Evolutionary conservation across 805 yeast genomes (phyloP), one percentile per base, ranked within the genome.

Genomic region (Lipomyces sp.): DNA sequence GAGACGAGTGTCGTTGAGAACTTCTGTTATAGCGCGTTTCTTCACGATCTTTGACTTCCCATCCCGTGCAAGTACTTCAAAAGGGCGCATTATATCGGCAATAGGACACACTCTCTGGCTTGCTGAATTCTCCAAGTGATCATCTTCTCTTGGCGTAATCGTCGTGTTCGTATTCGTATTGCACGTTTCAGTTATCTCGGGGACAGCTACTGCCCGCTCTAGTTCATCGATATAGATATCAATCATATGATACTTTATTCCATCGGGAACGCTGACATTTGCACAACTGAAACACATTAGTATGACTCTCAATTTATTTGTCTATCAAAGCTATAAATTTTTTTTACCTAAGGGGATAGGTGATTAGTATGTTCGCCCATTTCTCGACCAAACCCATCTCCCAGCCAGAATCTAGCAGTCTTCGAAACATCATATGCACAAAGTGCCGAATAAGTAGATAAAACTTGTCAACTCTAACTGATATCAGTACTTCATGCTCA

Each of bases 191-290:
- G 54, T 30, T 10, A 48, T 15, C 30, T 37, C 30, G 35, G 8
- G 18, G 29, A 13, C 60, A 13, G 48, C n/a, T 63, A 88, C 75
- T 1, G 88, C 84, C 69, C 83, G 83, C 74, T 90, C 97, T 66
- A 94, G 78, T 78, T 94, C 99, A 72, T 92, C 98, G 50, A 90
- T 77, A 75, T 86, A 87, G 5, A 95, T 86, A 78, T 95, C 98
- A 67, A 90, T 83, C 53, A 94, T 77, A 79, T 94, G 99, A 76
- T 90, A 86, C 18, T 97, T 88, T 61, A 95, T 83, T 32, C 95
- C 95, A 71, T 84, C 85, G 55, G 96, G 88, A 32, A 87, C 80
- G 69, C 84, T 83, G 5, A 62, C 35, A 30, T 66, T 58, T 34
- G 59, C 55, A 13, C 69, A 66, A 51, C 65, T 65, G 42, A 10